Conservation (phyloP, 2,329 filamentous ascomycete species). For the Trematosphaeria pertusa region DNA sequence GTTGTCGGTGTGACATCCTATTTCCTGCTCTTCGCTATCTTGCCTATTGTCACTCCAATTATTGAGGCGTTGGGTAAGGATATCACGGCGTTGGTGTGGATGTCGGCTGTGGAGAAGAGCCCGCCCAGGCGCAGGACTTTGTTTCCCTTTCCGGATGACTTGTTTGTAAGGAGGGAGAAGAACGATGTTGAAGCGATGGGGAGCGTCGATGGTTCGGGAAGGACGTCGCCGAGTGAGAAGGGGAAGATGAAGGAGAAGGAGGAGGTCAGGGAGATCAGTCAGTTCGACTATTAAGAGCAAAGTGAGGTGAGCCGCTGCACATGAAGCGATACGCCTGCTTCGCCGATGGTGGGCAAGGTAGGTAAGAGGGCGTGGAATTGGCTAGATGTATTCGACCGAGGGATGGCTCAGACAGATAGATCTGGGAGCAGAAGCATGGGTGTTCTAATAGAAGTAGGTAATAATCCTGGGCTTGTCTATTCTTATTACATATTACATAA, state of each 20-base stretch:
- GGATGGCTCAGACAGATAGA: too few relatives aligned
- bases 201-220: background rate
- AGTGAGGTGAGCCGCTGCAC: background rate
- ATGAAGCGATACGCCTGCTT: too few relatives aligned
- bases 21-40: slow-evolving; percentile 34
- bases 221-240: background rate
- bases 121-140: slow-evolving; percentile 40
- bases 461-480: too few relatives aligned
- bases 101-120: slow-evolving; percentile 43
- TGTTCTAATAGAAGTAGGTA: too few relatives aligned
- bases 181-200: slow-evolving; percentile 9
- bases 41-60: slow-evolving; percentile 48
- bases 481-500: too few relatives aligned
- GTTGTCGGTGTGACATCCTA: slow-evolving; percentile 48
- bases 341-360: too few relatives aligned
- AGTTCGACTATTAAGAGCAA: slow-evolving; percentile 1
- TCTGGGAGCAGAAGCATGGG: too few relatives aligned
- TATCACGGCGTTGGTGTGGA: slow-evolving; percentile 47
- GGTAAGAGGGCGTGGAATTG: too few relatives aligned
- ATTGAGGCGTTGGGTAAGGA: slow-evolving; percentile 51
- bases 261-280: background rate
- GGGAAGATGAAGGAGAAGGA: background rate
- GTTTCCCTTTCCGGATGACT: slow-evolving; percentile 38
- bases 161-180: slow-evolving; percentile 12
- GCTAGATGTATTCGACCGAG: too few relatives aligned